These are phyloP conservation scores for Prillingera fragicola DNA, from an alignment of 1,284 basidiomycete genomes.

Conservation along the genomic window DNA sequence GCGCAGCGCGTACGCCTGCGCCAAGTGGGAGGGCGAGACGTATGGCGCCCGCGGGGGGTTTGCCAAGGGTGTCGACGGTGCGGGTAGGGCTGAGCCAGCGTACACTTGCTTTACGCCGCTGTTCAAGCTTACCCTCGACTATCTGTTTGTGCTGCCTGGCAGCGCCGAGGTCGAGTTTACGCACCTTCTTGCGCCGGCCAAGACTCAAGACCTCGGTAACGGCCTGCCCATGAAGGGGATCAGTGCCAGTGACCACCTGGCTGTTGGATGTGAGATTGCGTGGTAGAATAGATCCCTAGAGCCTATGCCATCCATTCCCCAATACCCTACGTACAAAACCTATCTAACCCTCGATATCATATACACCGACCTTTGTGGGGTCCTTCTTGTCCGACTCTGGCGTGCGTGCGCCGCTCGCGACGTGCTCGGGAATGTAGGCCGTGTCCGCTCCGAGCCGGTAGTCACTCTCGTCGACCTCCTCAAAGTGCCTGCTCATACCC, in stretches of 20 bases:
- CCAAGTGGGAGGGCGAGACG: constrained; percentile 39
- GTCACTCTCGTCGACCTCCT: constrained; percentile 56
- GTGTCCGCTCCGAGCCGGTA: too few relatives aligned
- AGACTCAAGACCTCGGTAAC: constrained; percentile 58
- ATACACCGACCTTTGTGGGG: too few relatives aligned
- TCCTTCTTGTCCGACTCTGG: too few relatives aligned
- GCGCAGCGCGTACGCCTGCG: constrained; percentile 53
- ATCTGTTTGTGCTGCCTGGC: constrained; percentile 61
- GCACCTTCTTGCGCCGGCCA: constrained; percentile 62
- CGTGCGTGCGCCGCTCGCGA: too few relatives aligned
- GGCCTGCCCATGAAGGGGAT: constrained; percentile 75
- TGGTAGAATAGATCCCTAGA: too few relatives aligned
- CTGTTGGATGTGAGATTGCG: constrained; percentile 53
- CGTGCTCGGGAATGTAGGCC: too few relatives aligned
- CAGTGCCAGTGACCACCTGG: constrained; percentile 82
- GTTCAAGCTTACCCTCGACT: constrained; percentile 78
- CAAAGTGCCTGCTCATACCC: constrained; percentile 54
- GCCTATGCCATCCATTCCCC: background rate
- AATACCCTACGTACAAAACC: background rate
- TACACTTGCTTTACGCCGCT: constrained; percentile 47
- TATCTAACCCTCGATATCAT: too few relatives aligned
- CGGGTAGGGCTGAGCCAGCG: constrained; percentile 57
- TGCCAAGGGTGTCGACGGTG: constrained; percentile 48
- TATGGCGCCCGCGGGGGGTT: constrained; percentile 55
- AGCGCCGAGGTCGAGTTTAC: constrained; percentile 51